A percentile compares a stretch with the other conserved stretches of the same genome.
Conservation (phyloP, 2,329 filamentous ascomycete species). For the Epichloe baconii region DNA sequence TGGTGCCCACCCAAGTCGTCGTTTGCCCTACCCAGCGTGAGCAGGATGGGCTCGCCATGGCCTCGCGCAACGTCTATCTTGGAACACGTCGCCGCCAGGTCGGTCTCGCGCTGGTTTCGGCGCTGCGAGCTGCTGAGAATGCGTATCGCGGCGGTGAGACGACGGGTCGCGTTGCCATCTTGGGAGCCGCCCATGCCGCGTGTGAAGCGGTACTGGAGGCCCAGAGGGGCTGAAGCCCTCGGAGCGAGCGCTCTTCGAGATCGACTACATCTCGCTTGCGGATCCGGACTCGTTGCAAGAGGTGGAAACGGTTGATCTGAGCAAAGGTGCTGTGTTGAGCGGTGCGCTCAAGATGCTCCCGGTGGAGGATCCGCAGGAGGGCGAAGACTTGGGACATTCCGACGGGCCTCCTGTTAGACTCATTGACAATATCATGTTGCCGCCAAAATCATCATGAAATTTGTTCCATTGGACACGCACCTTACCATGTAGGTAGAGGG, state of each 20-base stretch:
- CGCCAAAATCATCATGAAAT: constrained; percentile 21
- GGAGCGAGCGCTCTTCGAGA: constrained; percentile 59
- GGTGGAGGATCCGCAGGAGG: constrained; percentile 53
- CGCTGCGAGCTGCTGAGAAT: constrained; percentile 57
- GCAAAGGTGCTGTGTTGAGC: constrained; percentile 69
- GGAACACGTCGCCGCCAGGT: constrained; percentile 59
- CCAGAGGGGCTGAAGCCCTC: constrained; percentile 47
- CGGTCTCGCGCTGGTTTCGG: constrained; percentile 57
- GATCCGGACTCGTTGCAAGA: constrained; percentile 78
- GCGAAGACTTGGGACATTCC: constrained; percentile 62
- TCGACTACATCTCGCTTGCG: constrained; percentile 87
- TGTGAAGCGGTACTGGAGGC: constrained; percentile 39
- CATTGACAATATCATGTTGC: constrained; percentile 83
- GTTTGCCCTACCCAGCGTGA: constrained; percentile 68
- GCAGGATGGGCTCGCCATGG: constrained; percentile 72
- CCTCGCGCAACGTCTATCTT: constrained; percentile 87
- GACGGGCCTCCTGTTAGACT: constrained; percentile 67
- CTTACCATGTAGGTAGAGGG: not conserved
- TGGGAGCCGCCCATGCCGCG: constrained; percentile 56
- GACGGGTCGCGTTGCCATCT: constrained; percentile 49
- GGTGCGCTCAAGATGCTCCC: constrained; percentile 84
- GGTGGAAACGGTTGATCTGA: constrained; percentile 54
- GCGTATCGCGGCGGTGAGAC: constrained; percentile 43
- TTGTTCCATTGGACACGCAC: not conserved
- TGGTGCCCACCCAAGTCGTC: constrained; percentile 60